These are phyloP conservation scores for Trametes cubensis DNA, from an alignment of 768 basidiomycete species.

Conservation along the genomic window DNA sequence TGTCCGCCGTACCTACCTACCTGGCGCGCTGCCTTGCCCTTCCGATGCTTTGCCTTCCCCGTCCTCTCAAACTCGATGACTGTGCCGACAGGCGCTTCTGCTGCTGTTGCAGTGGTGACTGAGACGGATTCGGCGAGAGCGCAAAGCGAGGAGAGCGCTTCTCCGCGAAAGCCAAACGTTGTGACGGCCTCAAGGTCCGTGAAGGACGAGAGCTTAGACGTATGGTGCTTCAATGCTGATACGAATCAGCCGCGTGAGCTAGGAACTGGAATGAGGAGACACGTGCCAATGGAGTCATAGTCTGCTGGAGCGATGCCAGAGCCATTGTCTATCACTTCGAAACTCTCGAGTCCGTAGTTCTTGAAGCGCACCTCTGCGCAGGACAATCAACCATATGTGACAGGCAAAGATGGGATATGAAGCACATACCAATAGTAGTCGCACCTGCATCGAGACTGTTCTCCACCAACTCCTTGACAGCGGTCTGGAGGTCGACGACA, in stretches of 20 bases:
- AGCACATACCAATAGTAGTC: constrained; percentile 72
- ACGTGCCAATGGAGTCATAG: constrained; percentile 76
- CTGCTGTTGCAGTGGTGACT: constrained; percentile 72
- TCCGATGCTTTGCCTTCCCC: constrained; percentile 58
- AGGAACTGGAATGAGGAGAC: neutral
- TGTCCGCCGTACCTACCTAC: constrained; percentile 40
- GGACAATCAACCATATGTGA: neutral
- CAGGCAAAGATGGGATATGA: neutral
- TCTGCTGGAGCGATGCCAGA: constrained; percentile 79
- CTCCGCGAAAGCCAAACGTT: constrained; percentile 95
- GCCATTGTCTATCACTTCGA: constrained; percentile 95
- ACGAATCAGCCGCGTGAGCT: neutral
- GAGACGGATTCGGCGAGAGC: constrained; percentile 72
- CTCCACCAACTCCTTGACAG: constrained; percentile 95
- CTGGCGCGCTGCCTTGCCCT: constrained; percentile 73
- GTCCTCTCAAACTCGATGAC: constrained; percentile 70
- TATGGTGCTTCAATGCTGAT: constrained; percentile 87
- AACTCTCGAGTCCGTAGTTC: constrained; percentile 75
- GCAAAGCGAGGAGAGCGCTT: constrained; percentile 93
- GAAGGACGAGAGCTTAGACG: constrained; percentile 84
- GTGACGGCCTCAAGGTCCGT: constrained; percentile 69
- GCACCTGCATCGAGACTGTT: constrained; percentile 95
- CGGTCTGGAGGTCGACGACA: constrained; percentile 88
- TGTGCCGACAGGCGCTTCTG: constrained; percentile 77
- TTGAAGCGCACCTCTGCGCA: constrained; percentile 83